A percentile compares a stretch with the other conserved stretches of the same genome.
Conservation (phyloP, 306 rosid species). For the Cajanus cajan region DNA sequence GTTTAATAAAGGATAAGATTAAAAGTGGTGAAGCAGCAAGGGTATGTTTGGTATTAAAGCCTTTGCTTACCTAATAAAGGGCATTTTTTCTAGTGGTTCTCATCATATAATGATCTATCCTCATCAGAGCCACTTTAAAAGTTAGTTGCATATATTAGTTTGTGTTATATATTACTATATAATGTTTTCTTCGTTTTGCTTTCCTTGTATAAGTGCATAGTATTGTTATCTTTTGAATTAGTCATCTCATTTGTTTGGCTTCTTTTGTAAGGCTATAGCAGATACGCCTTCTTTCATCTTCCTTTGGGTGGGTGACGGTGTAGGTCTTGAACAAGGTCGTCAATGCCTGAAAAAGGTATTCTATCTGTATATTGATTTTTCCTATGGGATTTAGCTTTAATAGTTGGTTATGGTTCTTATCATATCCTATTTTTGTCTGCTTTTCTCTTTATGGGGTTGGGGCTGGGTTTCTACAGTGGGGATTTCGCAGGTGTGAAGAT, state of each 20-base stretch:
- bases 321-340: constrained; percentile 99
- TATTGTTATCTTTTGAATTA: constrained; percentile 24
- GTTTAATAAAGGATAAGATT: background rate
- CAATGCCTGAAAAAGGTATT: constrained; percentile 95
- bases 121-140: background rate
- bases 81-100: constrained; percentile 1
- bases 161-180: background rate
- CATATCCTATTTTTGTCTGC: background rate
- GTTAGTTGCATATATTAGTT: constrained; percentile 7
- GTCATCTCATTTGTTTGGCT: constrained; percentile 29
- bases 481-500: constrained; percentile 98
- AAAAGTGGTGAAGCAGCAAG: background rate
- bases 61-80: constrained; percentile 1
- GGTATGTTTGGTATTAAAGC: constrained; percentile 1
- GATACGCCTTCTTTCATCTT: constrained; percentile 98
- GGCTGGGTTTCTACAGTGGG: constrained; percentile 72
- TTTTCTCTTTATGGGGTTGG: constrained; percentile 30
- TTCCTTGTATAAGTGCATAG: constrained; percentile 12
- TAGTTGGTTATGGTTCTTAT: constrained; percentile 14
- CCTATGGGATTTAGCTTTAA: background rate
- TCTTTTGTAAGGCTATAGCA: constrained; percentile 77
- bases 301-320: constrained; percentile 99
- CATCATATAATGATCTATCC: constrained; percentile 5
- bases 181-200: background rate
- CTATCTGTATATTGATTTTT: constrained; percentile 17